Evolutionary conservation across 2,329 filamentous ascomycete species (phyloP).

Genomic region (Magnaporthiopsis rhizophila): DNA sequence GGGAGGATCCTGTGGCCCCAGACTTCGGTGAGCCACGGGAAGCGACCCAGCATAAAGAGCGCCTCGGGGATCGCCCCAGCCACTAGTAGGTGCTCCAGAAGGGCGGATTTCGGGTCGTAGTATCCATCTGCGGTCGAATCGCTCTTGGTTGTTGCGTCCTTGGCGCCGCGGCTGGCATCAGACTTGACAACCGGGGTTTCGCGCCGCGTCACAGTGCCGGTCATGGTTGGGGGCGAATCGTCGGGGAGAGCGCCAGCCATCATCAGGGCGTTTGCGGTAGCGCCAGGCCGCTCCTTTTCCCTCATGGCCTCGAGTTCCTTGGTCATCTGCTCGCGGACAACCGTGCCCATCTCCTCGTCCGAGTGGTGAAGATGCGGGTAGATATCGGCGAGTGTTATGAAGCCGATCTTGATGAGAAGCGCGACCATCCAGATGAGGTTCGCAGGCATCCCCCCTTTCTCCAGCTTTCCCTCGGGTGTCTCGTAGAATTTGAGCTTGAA

Average conservation of each 20-base stretch:
- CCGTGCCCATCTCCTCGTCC: slow-evolving; percentile 64
- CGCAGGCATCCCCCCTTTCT: slow-evolving; percentile 62
- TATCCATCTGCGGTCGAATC: slow-evolving; percentile 42
- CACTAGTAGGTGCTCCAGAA: slow-evolving; percentile 77
- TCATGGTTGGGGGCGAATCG: slow-evolving; percentile 51
- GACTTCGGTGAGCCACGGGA: slow-evolving; percentile 84
- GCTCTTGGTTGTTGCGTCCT: slow-evolving; percentile 2
- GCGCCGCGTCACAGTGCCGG: slow-evolving; percentile 34
- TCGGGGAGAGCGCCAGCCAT: slow-evolving; percentile 82
- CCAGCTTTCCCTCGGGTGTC: slow-evolving; percentile 51
- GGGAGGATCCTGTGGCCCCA: slow-evolving; percentile 69
- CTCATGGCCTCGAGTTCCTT: slow-evolving; percentile 76
- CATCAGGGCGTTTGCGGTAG: slow-evolving; percentile 72
- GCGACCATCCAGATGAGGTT: slow-evolving; percentile 91
- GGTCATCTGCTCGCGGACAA: slow-evolving; percentile 51
- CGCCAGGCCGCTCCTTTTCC: slow-evolving; percentile 59
- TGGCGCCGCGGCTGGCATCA: slow-evolving; percentile 26
- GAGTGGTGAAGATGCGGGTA: slow-evolving; percentile 86
- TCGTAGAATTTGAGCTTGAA: slow-evolving; percentile 96
- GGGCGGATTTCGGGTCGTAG: slow-evolving; percentile 76
- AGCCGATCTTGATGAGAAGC: slow-evolving; percentile 91
- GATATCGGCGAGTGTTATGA: slow-evolving; percentile 83
- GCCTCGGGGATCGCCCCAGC: slow-evolving; percentile 92
- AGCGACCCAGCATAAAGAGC: slow-evolving; percentile 77
- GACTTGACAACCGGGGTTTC: slow-evolving; percentile 42